Evolutionary conservation across 176 grass and related monocot genomes (phyloP).

Genomic region (Paspalum vaginatum): DNA sequence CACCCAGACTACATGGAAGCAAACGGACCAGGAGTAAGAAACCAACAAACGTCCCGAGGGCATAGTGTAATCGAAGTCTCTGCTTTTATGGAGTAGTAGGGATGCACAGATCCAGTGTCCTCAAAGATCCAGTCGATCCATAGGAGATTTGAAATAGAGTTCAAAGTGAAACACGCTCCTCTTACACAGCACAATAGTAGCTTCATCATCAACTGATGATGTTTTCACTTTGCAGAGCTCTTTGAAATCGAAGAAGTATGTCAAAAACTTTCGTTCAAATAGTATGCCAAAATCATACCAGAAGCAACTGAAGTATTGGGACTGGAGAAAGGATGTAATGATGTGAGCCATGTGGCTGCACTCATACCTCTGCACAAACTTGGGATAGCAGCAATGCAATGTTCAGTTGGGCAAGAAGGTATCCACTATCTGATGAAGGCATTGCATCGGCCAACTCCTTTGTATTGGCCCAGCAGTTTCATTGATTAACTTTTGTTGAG

Average conservation of each 20-base stretch:
- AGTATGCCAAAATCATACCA: slow-evolving; percentile 1
- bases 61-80: neutral
- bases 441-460: slow-evolving; percentile 27
- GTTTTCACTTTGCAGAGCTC: slow-evolving; percentile 15
- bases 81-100: too few species aligned
- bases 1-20: neutral
- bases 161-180: neutral
- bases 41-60: neutral
- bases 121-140: too few species aligned
- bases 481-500: slow-evolving; percentile 19
- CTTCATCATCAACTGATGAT: neutral
- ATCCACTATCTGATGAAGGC: slow-evolving; percentile 42
- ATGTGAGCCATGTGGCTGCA: neutral
- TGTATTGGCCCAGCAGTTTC: neutral
- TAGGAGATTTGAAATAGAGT: too few species aligned
- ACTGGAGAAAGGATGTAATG: slow-evolving; percentile 21
- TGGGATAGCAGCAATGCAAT: slow-evolving; percentile 40
- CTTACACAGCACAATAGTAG: slow-evolving; percentile 14
- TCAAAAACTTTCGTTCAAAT: neutral
- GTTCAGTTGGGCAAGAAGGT: neutral
- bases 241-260: neutral
- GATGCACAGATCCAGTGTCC: too few species aligned
- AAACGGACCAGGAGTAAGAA: neutral
- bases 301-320: slow-evolving; percentile 3
- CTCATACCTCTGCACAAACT: slow-evolving; percentile 27